A percentile compares a stretch with the other conserved stretches of the same genome.
phyloP scores from a whole-genome alignment of 1,139 yeast genomes.

The Pneumocystis oryctolagi region DNA sequence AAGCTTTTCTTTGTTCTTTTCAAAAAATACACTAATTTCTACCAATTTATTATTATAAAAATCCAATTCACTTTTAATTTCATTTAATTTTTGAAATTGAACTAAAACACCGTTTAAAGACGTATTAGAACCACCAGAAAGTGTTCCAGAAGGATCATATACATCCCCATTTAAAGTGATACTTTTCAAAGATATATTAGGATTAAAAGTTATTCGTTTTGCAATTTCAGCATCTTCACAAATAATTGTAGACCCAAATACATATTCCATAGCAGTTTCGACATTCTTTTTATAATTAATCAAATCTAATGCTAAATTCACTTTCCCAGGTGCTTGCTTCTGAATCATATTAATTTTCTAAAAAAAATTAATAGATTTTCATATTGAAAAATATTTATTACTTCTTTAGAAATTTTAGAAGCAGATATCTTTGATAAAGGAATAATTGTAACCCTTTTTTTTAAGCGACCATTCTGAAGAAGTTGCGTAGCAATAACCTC shows the following conservation, averaged over 20 bases:
- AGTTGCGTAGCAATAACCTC: conserved; percentile 72
- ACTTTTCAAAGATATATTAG: conserved; percentile 64
- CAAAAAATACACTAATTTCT: conserved; percentile 31
- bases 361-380: neutral
- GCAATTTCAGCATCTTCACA: conserved; percentile 85
- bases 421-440: conserved; percentile 79
- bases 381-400: neutral
- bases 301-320: conserved; percentile 70
- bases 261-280: conserved; percentile 71
- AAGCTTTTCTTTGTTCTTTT: conserved; percentile 34
- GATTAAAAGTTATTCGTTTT: conserved; percentile 71
- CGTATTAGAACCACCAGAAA: conserved; percentile 86
- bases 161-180: conserved; percentile 88
- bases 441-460: conserved; percentile 75
- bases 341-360: conserved; percentile 38
- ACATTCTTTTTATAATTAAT: conserved; percentile 62
- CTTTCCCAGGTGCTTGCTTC: conserved; percentile 60
- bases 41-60: conserved; percentile 30
- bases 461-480: conserved; percentile 61
- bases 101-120: conserved; percentile 38
- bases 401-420: conserved; percentile 24
- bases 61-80: conserved; percentile 31
- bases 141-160: conserved; percentile 90
- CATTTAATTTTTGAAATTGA: conserved; percentile 54
- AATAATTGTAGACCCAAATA: conserved; percentile 75